Evolutionary conservation across 1,139 yeast species (phyloP).

Genomic region (Lodderomyces elongisporus): DNA sequence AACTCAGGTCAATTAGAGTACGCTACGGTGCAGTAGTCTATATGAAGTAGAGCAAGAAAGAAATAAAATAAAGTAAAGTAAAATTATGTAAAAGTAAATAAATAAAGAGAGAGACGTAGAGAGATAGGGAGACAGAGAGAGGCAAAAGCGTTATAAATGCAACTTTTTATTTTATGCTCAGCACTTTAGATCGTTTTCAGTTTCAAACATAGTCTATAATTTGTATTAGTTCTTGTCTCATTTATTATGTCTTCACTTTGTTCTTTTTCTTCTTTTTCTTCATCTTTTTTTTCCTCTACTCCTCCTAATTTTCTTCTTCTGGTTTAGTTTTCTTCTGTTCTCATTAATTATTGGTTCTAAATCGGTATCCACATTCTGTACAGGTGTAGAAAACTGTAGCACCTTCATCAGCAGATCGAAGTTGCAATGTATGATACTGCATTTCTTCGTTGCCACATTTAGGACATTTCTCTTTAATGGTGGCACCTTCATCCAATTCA

Average conservation of each 20-base stretch:
- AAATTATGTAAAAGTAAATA: no score
- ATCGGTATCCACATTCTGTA: conserved; percentile 85
- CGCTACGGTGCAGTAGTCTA: conserved; percentile 47
- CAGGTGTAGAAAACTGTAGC: conserved; percentile 95
- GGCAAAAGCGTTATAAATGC: no score
- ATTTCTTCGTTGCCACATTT: conserved; percentile 97
- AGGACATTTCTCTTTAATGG: conserved; percentile 95
- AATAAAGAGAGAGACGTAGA: no score
- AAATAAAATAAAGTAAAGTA: conserved; percentile 2
- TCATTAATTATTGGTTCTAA: conserved; percentile 77
- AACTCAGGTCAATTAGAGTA: conserved; percentile 81
- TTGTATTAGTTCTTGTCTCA: no score
- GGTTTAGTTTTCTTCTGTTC: not conserved
- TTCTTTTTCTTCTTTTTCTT: not conserved
- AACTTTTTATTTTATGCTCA: no score
- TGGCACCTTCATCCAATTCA: conserved; percentile 90
- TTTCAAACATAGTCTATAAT: no score
- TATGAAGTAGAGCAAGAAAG: conserved; percentile 1
- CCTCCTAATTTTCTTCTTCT: conserved; percentile 4
- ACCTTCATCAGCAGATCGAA: conserved; percentile 99
- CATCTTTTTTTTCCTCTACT: no score
- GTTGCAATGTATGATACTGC: conserved; percentile 94
- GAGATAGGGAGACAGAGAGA: no score
- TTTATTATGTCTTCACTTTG: no score
- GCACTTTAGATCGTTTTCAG: no score